phyloP scores from a whole-genome alignment of 2,329 filamentous ascomycete genomes.

The Phyllosticta citribraziliensis region DNA sequence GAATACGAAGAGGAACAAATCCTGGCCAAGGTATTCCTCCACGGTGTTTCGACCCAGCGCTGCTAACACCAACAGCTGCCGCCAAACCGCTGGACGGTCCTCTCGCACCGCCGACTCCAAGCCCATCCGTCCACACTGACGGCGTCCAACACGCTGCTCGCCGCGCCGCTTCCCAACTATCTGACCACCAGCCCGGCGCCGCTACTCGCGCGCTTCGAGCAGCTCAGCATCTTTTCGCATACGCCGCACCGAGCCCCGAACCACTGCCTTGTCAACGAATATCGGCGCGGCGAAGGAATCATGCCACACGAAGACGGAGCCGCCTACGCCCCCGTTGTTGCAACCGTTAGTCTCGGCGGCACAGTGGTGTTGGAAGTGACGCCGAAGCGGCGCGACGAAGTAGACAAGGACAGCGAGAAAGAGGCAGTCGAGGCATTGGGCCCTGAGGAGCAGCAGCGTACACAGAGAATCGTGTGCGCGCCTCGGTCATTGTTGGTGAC shows the following conservation, averaged over 20 bases:
- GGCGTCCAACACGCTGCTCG: conserved; percentile 62
- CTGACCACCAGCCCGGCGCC: conserved; percentile 48
- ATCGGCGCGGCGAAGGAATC: conserved; percentile 79
- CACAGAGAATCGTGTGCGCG: conserved; percentile 62
- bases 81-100: conserved; percentile 63
- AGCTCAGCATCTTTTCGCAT: conserved; percentile 33
- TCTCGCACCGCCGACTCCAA: conserved; percentile 83
- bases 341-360: conserved; percentile 77
- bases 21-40: conserved; percentile 52
- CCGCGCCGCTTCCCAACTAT: conserved; percentile 64
- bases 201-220: conserved; percentile 49
- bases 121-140: conserved; percentile 80
- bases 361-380: conserved; percentile 71
- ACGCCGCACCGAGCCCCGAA: conserved; percentile 74
- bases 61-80: conserved; percentile 29
- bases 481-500: conserved; percentile 71
- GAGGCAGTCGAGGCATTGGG: not conserved
- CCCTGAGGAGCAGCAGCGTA: not conserved
- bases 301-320: conserved; percentile 93
- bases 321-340: conserved; percentile 80
- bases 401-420: conserved; percentile 26
- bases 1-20: conserved; percentile 62
- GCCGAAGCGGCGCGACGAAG: conserved; percentile 28
- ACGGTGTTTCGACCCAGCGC: conserved; percentile 18
- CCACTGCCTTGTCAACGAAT: conserved; percentile 91